These are phyloP conservation scores for Aspergillus caelatus DNA, from an alignment of 2,329 filamentous ascomycete genomes.

Conservation along the genomic window DNA sequence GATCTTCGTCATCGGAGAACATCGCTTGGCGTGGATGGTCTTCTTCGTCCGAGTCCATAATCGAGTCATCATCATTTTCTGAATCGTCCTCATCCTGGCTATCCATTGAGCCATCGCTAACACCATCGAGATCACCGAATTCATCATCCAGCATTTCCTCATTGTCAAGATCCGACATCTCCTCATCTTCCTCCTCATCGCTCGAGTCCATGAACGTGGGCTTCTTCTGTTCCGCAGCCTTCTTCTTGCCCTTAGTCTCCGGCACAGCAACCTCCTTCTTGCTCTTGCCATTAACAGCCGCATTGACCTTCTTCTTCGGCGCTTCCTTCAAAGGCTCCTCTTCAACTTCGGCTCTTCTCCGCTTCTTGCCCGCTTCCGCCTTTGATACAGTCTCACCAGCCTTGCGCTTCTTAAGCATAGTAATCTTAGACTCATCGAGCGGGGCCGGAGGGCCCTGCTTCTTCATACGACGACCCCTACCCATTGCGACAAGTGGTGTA, in stretches of 20 bases:
- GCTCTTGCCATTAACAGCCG: constrained; percentile 22
- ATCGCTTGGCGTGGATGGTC: constrained; percentile 64
- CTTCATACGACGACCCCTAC: constrained; percentile 87
- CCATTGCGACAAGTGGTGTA: constrained; percentile 63
- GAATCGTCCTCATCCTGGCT: constrained; percentile 52
- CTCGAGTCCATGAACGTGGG: constrained; percentile 39
- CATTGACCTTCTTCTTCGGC: constrained; percentile 39
- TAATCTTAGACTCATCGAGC: constrained; percentile 71
- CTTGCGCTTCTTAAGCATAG: constrained; percentile 76
- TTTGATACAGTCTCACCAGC: constrained; percentile 64
- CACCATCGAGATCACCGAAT: constrained; percentile 48
- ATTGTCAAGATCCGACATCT: constrained; percentile 35
- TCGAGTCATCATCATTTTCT: constrained; percentile 67
- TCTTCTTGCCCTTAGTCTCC: constrained; percentile 30
- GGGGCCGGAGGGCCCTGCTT: constrained; percentile 88
- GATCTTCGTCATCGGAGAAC: constrained; percentile 94
- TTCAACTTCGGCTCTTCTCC: constrained; percentile 53
- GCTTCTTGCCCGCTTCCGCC: constrained; percentile 67
- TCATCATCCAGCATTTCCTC: constrained; percentile 43
- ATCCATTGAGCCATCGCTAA: constrained; percentile 49
- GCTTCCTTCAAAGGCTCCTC: constrained; percentile 43
- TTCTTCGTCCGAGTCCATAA: constrained; percentile 73
- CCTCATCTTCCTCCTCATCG: constrained; percentile 38
- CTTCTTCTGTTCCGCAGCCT: constrained; percentile 40
- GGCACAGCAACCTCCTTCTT: constrained; percentile 29